phyloP scores from a whole-genome alignment of 805 yeast genomes.

The Ogataea angusta region DNA sequence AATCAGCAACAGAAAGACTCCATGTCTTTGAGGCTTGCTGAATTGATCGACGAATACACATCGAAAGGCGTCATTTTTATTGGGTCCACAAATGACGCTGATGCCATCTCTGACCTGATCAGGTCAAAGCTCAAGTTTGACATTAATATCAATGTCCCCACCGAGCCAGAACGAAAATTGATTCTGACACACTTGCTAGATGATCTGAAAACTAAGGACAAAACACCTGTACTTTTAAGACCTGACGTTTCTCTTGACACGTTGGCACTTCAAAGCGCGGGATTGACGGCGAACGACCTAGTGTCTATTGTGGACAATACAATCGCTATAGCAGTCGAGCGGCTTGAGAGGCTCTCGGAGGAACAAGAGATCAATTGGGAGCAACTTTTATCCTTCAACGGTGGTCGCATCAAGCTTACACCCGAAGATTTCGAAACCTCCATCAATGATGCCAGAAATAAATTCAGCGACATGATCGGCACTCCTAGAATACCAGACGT shows the following conservation, averaged over 20 bases:
- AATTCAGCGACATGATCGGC: conserved; percentile 91
- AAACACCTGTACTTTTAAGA: conserved; percentile 22
- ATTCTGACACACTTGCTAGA: conserved; percentile 54
- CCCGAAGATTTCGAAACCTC: conserved; percentile 67
- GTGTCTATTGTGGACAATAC: conserved; percentile 67
- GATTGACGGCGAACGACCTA: conserved; percentile 82
- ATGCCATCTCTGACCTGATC: conserved; percentile 60
- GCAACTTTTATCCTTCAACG: conserved; percentile 44
- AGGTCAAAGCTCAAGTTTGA: conserved; percentile 75
- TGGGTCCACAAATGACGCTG: conserved; percentile 68
- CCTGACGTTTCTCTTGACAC: conserved; percentile 52
- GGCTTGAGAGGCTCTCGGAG: conserved; percentile 38
- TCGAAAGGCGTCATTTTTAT: conserved; percentile 48
- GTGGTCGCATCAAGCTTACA: conserved; percentile 50
- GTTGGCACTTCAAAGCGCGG: conserved; percentile 86
- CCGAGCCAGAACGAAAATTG: conserved; percentile 64
- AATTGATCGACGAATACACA: conserved; percentile 54
- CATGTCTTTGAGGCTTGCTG: conserved; percentile 51
- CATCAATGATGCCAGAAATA: conserved; percentile 76
- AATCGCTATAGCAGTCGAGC: conserved; percentile 50
- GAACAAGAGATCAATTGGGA: conserved; percentile 23
- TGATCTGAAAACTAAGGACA: not conserved
- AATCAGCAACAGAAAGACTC: conserved; percentile 42
- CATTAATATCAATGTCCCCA: conserved; percentile 70
- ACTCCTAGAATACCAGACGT: conserved; percentile 96